Base-by-base conservation (phyloP, 2,329 filamentous ascomycete genomes). In the Biscogniauxia sp. region DNA sequence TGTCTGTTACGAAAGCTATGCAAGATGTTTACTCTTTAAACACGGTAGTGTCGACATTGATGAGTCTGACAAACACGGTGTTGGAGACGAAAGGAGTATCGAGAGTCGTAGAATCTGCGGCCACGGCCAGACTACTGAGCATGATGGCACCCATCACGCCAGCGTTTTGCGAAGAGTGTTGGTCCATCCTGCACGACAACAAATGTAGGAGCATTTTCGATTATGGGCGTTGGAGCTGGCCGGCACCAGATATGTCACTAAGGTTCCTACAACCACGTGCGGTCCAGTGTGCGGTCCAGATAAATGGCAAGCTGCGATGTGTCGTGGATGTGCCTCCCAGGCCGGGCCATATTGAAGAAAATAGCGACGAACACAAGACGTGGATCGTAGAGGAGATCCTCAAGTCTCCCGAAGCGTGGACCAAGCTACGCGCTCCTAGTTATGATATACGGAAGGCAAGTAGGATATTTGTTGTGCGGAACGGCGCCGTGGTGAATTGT, bases 101-200 rank as follows among this genome's bases (percentile, higher is more conserved):
- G 45, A 68, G 71, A 3, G 55, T 75, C 4, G 70, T 90, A 65
- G 78, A 76, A 71, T 75, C 79, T 51, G 76, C 81, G 23, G 81
- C 86, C 0, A 74, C 80, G 1, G 79, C 80, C 1, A 77, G 80
- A 3, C 82, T 96, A 8, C 73, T 94, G 50, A 85, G 86, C 55
- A 85, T 96, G 78, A 79, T 93, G 67, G 90, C 91, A 0, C 93
- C 93, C 3, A 86, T 96, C 56, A 86, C 90, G 0, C 93, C 93
- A 0, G 91, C 90, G 0, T 86, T 95, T 61, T 84, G 91, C 1
- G 92, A 94, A 67, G 91, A 96, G 76, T 91, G 87, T 73, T 96
- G 91, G 91, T 80, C 83, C 63, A 69, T 83, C 1, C 79, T 93
- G 3, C 72, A 77, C 54, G 75, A n/a, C 37, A n/a, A 78, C 1